Conservation (phyloP, 2,329 filamentous ascomycete species). For the Calonectria hongkongensis region DNA sequence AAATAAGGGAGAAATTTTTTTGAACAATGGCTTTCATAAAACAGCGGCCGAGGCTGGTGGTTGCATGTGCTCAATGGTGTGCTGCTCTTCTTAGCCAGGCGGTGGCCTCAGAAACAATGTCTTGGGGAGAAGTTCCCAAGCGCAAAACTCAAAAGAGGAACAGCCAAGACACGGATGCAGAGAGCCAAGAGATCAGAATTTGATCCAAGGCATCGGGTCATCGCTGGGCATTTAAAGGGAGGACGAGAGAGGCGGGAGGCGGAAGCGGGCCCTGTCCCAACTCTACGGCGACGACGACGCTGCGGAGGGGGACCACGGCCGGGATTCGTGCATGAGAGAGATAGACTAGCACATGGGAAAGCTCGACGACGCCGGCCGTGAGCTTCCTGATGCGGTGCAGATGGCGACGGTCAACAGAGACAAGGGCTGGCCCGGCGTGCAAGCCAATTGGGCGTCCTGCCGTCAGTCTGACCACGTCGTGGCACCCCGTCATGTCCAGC, state of each 20-base stretch:
- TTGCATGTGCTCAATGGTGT: background rate
- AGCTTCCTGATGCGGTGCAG: slow-evolving; percentile 35
- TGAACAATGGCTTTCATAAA: slow-evolving; percentile 54
- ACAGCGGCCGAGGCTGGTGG: background rate
- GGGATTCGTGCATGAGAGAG: background rate
- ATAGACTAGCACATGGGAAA: slow-evolving; percentile 12
- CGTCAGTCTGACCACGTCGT: slow-evolving; percentile 38
- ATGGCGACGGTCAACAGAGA: slow-evolving; percentile 28
- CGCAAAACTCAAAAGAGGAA: slow-evolving; percentile 23
- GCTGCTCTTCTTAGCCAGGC: background rate
- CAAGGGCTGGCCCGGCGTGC: background rate
- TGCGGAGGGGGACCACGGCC: background rate
- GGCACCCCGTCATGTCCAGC: background rate
- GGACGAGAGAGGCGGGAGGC: background rate
- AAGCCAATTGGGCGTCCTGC: slow-evolving; percentile 34
- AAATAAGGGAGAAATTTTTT: slow-evolving; percentile 53
- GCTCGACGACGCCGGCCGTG: slow-evolving; percentile 5
- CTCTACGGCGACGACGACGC: slow-evolving; percentile 15
- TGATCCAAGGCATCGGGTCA: slow-evolving; percentile 31
- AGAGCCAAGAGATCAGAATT: slow-evolving; percentile 26
- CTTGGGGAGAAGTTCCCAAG: slow-evolving; percentile 2
- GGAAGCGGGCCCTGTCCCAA: slow-evolving; percentile 18
- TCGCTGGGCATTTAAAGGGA: slow-evolving; percentile 41
- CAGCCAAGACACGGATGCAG: slow-evolving; percentile 14
- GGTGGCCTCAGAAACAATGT: slow-evolving; percentile 20